Conservation (phyloP, 345 rosid genomes). For the Eucalyptus shirleyi region DNA sequence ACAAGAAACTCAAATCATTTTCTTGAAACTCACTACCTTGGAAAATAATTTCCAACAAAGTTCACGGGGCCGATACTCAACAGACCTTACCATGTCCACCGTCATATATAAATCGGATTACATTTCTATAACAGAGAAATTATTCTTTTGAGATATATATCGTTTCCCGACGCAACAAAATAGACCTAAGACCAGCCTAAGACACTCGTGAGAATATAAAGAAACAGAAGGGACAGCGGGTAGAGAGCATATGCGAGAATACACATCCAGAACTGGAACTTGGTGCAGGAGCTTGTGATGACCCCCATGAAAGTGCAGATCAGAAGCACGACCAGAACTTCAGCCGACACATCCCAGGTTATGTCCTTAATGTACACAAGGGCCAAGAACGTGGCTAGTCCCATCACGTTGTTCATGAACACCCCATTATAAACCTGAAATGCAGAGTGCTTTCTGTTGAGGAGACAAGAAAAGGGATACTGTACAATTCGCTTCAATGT, state of each 20-base stretch:
- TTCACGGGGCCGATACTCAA: neutral
- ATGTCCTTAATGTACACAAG: conserved; percentile 22
- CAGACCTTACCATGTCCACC: neutral
- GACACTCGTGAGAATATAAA: conserved; percentile 19
- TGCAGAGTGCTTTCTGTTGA: neutral
- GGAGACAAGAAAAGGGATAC: neutral
- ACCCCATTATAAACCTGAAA: conserved; percentile 15
- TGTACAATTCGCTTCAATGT: neutral
- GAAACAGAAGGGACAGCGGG: conserved; percentile 20
- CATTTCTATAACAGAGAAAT: neutral
- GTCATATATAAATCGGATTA: neutral
- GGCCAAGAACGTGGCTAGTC: conserved; percentile 15
- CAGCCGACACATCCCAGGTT: conserved; percentile 34
- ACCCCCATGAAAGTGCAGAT: conserved; percentile 25
- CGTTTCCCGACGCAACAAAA: neutral
- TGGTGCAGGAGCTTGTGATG: conserved; percentile 8
- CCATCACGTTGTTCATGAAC: conserved; percentile 33
- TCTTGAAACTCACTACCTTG: neutral
- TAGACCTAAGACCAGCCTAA: conserved; percentile 17
- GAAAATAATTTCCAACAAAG: neutral
- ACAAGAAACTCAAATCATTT: neutral
- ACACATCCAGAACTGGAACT: conserved; percentile 21
- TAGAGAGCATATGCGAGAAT: conserved; percentile 17
- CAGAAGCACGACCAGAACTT: conserved; percentile 16
- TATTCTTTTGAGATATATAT: neutral